Percentiles rank a stretch among this genome's conserved stretches.
phyloP scores from a whole-genome alignment of 768 basidiomycete species.

The Psilocybe azurescens region DNA sequence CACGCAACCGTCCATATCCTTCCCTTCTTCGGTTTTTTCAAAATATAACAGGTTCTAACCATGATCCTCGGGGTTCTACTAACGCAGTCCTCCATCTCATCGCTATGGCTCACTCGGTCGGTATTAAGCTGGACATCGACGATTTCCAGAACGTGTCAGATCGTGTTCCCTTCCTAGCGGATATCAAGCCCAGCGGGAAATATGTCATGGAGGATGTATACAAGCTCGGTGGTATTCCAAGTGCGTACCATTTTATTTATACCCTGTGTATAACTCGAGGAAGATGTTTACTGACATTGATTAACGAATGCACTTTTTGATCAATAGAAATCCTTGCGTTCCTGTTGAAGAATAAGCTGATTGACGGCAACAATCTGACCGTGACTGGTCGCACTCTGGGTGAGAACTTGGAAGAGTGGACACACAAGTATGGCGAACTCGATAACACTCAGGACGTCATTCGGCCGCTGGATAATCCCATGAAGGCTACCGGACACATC shows the following conservation, averaged over 20 bases:
- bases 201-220: constrained; percentile 99
- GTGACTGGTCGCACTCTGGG: constrained; percentile 90
- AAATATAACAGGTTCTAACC: constrained; percentile 72
- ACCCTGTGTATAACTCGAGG: not conserved
- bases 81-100: constrained; percentile 98
- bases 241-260: constrained; percentile 50
- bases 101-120: constrained; percentile 95
- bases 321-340: constrained; percentile 79
- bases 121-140: constrained; percentile 85
- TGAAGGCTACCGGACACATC: constrained; percentile 90
- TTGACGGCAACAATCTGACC: constrained; percentile 91
- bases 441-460: constrained; percentile 84
- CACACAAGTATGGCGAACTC: constrained; percentile 77
- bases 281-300: not conserved
- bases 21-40: not conserved
- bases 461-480: constrained; percentile 83
- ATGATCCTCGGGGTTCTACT: constrained; percentile 99
- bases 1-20: not conserved
- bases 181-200: constrained; percentile 96
- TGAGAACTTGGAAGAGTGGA: constrained; percentile 93
- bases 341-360: constrained; percentile 83
- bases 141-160: constrained; percentile 96
- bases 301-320: not conserved
- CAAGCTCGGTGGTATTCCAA: constrained; percentile 95
- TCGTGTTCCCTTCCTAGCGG: constrained; percentile 91